Evolutionary conservation across 2,329 filamentous ascomycete species (phyloP).

Genomic region (Colletotrichum chlorophyti): DNA sequence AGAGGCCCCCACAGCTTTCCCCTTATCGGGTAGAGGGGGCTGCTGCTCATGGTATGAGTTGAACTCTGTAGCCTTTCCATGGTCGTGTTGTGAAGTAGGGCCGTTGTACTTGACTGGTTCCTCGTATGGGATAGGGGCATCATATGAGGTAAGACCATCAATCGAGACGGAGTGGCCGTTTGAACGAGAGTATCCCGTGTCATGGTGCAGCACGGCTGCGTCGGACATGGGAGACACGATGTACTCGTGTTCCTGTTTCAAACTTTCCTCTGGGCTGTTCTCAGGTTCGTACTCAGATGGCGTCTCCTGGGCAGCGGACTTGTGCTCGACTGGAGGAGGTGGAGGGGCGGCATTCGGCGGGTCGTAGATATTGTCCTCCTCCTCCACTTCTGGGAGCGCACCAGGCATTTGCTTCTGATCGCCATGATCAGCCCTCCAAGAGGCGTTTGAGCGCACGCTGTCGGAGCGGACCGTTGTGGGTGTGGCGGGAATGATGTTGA

Average conservation of each 20-base stretch:
- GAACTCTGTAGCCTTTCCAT: background rate
- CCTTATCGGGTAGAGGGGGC: background rate
- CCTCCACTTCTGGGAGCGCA: constrained; percentile 14
- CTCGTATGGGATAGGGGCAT: too few species aligned
- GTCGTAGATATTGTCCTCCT: constrained; percentile 23
- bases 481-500: constrained; percentile 25
- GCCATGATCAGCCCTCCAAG: constrained; percentile 5
- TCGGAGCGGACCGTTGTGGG: constrained; percentile 24
- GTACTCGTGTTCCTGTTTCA: background rate
- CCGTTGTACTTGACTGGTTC: too few species aligned
- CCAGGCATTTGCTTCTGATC: constrained; percentile 10
- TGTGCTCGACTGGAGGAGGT: constrained; percentile 1
- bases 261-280: background rate
- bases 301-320: background rate
- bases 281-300: background rate
- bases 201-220: background rate
- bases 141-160: too few species aligned
- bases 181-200: background rate
- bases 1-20: background rate
- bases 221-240: constrained; percentile 11
- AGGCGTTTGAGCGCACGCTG: constrained; percentile 21
- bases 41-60: background rate
- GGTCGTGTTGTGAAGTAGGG: background rate
- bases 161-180: background rate
- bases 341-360: background rate